phyloP scores from a whole-genome alignment of 2,329 filamentous ascomycete genomes.

The Thielaviopsis euricoi region DNA sequence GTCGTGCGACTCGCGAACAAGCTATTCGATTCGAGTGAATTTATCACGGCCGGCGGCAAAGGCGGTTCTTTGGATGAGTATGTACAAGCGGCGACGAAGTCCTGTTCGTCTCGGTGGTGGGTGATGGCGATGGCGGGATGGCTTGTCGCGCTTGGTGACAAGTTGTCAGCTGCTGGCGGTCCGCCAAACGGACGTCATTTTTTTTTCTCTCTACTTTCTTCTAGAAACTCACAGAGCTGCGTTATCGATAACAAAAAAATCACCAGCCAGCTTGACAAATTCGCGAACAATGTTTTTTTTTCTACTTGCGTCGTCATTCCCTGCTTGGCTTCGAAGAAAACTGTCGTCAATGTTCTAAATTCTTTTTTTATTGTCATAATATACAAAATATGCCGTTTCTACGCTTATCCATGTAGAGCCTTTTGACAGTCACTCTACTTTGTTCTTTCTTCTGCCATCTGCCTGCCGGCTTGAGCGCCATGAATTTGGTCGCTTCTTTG shows the following conservation, averaged over 20 bases:
- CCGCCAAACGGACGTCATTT: background rate
- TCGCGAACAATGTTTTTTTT: background rate
- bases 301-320: background rate
- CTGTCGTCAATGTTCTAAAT: too few species aligned
- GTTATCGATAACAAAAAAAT: background rate
- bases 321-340: background rate
- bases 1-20: too few species aligned
- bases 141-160: background rate
- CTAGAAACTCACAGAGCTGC: background rate
- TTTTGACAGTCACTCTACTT: background rate
- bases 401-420: background rate
- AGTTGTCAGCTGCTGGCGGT: background rate
- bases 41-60: too few species aligned
- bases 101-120: too few species aligned
- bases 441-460: background rate
- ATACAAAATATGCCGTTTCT: background rate
- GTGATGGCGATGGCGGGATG: too few species aligned
- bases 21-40: too few species aligned
- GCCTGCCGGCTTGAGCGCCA: constrained; percentile 4
- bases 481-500: constrained; percentile 4
- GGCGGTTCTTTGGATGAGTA: too few species aligned
- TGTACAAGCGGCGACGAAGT: too few species aligned
- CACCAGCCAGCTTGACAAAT: background rate
- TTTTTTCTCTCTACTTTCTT: background rate
- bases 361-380: too few species aligned